Base-by-base conservation (phyloP, 208 protist species). In the Naegleria fowleri region DNA sequence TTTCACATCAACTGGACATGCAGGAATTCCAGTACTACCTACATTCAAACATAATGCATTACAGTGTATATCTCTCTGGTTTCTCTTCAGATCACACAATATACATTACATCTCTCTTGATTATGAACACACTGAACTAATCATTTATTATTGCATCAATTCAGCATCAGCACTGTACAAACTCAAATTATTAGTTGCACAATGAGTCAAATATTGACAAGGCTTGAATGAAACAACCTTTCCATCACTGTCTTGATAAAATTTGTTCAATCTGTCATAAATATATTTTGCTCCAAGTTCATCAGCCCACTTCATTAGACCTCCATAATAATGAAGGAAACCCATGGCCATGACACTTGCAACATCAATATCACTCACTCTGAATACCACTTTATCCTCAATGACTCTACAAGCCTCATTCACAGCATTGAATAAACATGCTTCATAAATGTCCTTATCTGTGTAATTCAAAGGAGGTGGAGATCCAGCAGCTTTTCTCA, bases 401-500 rank as follows among this genome's bases (percentile, higher is more conserved):
- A 98, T 91, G 43, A 97, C 85, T 76, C 93, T 94, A 19, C 93
- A 97, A 15, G 96, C 95, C 92, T 98, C 97, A 93, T 98, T 98
- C 33, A 98, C 92, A 91, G 97, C 94, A 19, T 94, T 92, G 86
- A 98, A 95, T 19, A 98, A 84, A 79, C 97, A 95, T 83, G 95
- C 94, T 83, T 98, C 95, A 25, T 96, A 91, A 39, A 98, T 96
- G 58, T 98, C 96, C n/a, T 89, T 29, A 67, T 89, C 86, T 25
- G 43, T 40, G 7, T 40, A 87, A 87, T 48, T 52, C n/a, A 55
- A 88, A 22, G 29, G 5, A n/a, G 25, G 6, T 67, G 41, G 25
- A 38, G 9, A 41, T 38, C 2, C 13, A 33, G 22, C 25, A 11
- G 16, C 36, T n/a, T 39, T 67, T 89, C 48, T 89, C 41, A 15